phyloP scores from a whole-genome alignment of 2,329 filamentous ascomycete species.

The Podosphaera xanthii region DNA sequence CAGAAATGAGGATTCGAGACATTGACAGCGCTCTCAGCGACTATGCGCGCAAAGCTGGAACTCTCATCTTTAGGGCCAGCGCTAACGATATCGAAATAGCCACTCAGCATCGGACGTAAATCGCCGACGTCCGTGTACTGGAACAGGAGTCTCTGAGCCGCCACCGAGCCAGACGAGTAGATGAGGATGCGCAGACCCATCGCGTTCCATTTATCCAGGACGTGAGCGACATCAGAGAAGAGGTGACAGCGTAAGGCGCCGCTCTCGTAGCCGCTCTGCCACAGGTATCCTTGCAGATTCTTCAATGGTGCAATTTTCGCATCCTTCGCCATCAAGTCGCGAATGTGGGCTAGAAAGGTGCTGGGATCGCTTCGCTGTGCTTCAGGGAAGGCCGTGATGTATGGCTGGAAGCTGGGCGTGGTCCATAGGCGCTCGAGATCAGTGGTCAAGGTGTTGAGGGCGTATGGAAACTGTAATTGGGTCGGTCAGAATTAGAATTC shows the following conservation, averaged over 20 bases:
- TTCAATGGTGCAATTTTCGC: slow-evolving; percentile 60
- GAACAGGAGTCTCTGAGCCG: slow-evolving; percentile 63
- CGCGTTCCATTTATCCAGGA: slow-evolving; percentile 34
- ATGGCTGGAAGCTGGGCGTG: slow-evolving; percentile 36
- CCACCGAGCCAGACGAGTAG: slow-evolving; percentile 61
- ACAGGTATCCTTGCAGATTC: slow-evolving; percentile 57
- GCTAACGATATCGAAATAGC: slow-evolving; percentile 62
- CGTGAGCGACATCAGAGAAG: slow-evolving; percentile 49
- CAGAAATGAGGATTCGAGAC: slow-evolving; percentile 26
- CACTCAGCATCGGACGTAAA: slow-evolving; percentile 32
- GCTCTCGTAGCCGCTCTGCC: slow-evolving; percentile 48
- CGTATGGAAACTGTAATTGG: slow-evolving; percentile 47
- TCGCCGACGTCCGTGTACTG: slow-evolving; percentile 36
- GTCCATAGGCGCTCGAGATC: slow-evolving; percentile 47
- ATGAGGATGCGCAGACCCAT: slow-evolving; percentile 39
- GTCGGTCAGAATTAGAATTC: not conserved
- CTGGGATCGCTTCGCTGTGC: slow-evolving; percentile 34
- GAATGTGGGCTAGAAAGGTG: slow-evolving; percentile 41
- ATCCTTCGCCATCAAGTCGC: slow-evolving; percentile 47
- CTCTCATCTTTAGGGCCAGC: slow-evolving; percentile 50
- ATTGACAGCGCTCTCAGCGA: slow-evolving; percentile 1
- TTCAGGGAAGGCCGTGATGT: slow-evolving; percentile 47
- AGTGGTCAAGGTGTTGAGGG: slow-evolving; percentile 39
- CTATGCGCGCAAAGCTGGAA: slow-evolving; percentile 33
- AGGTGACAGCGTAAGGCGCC: slow-evolving; percentile 49